These are phyloP conservation scores for Eimeria necatrix DNA, from an alignment of 169 alveolate species.

Conservation along the genomic window DNA sequence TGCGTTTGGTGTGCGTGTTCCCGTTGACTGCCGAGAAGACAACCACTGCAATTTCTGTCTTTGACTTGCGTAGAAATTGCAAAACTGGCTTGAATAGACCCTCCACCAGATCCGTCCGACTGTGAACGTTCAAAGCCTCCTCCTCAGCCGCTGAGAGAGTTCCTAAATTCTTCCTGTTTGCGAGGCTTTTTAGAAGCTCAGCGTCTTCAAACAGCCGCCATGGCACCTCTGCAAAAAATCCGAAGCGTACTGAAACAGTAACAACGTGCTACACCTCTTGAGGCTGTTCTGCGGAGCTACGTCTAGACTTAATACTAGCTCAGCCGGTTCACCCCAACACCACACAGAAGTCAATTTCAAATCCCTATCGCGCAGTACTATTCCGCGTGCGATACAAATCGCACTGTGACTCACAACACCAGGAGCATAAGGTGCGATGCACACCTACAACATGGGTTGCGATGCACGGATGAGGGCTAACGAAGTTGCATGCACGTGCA, in stretches of 20 bases:
- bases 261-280: too few relatives aligned
- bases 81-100: slow-evolving; percentile 75
- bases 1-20: slow-evolving; percentile 43
- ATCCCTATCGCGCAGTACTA: too few relatives aligned
- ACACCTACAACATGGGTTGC: too few relatives aligned
- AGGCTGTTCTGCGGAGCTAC: too few relatives aligned
- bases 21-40: slow-evolving; percentile 78
- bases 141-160: background rate
- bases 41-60: slow-evolving; percentile 72
- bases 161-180: background rate
- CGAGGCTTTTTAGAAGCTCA: background rate
- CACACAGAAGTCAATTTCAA: too few relatives aligned
- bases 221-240: slow-evolving; percentile 72
- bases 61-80: slow-evolving; percentile 62
- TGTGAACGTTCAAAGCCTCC: slow-evolving; percentile 57
- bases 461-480: too few relatives aligned
- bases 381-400: too few relatives aligned
- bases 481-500: too few relatives aligned
- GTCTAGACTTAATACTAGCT: too few relatives aligned
- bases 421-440: too few relatives aligned
- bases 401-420: too few relatives aligned
- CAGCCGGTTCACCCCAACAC: too few relatives aligned
- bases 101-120: slow-evolving; percentile 64
- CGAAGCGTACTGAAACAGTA: background rate
- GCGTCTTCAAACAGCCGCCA: slow-evolving; percentile 77